A percentile compares a stretch with the other conserved stretches of the same genome.
Conservation (phyloP, 169 alveolate genomes). For the Plasmodium reichenowi region DNA sequence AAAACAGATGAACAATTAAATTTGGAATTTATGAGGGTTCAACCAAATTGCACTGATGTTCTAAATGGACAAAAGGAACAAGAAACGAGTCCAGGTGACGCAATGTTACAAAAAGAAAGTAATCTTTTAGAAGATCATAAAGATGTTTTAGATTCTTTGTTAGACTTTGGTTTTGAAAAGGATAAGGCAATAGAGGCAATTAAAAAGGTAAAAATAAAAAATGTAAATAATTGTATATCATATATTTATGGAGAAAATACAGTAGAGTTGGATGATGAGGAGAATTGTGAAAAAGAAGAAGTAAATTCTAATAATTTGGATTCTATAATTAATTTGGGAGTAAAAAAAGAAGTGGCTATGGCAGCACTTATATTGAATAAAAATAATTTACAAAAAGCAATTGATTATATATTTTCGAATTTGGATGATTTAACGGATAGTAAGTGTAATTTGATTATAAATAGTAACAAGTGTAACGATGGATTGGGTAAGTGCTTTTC, state of each 20-base stretch:
- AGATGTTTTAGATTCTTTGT: slow-evolving; percentile 27
- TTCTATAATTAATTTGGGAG: slow-evolving; percentile 47
- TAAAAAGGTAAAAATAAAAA: slow-evolving; percentile 56
- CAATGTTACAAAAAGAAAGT: neutral
- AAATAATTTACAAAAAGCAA: slow-evolving; percentile 54
- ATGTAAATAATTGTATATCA: slow-evolving; percentile 62
- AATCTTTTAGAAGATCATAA: slow-evolving; percentile 12
- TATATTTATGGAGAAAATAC: slow-evolving; percentile 69
- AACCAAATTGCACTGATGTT: neutral
- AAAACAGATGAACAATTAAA: slow-evolving; percentile 68
- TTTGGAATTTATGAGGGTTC: slow-evolving; percentile 51
- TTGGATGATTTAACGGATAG: slow-evolving; percentile 43
- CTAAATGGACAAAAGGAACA: neutral
- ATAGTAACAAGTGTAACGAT: slow-evolving; percentile 66
- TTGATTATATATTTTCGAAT: slow-evolving; percentile 57
- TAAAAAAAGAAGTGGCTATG: slow-evolving; percentile 66
- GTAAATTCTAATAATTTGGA: slow-evolving; percentile 28
- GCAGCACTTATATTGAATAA: slow-evolving; percentile 55
- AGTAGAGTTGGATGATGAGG: slow-evolving; percentile 27
- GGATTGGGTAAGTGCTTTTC: slow-evolving; percentile 28
- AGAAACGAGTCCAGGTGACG: neutral
- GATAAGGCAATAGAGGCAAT: slow-evolving; percentile 50
- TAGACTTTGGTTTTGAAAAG: slow-evolving; percentile 62
- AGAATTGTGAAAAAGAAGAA: slow-evolving; percentile 10
- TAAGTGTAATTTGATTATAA: slow-evolving; percentile 34